Base-by-base conservation (phyloP, 129 eudicot genomes). In the Flaveria trinervia region DNA sequence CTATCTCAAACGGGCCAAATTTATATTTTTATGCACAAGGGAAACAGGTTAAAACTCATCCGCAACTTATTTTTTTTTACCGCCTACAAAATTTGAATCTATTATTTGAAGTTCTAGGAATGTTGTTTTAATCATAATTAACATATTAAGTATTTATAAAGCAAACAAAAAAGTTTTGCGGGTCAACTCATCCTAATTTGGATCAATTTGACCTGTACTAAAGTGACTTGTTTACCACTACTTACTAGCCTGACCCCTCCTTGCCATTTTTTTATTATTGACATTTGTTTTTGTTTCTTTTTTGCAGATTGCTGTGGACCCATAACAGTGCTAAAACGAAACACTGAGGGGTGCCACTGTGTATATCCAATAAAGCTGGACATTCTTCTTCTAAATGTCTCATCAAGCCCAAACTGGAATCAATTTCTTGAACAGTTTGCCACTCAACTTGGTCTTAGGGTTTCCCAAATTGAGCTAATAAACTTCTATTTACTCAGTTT, bases 321-420 rank as follows among this genome's bases (percentile, higher is more conserved):
- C 73, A 88, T 89, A 65, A 89, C 89, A 80, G 97, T 94, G 65
- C 75, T 74, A 70, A 89, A 87, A 85, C 92, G 97, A 75, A 90
- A 71, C 68, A 83, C 79, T 48, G 87, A 70, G 83, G 90, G 79
- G 45, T 94, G 98, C 85, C 87, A 91, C 41, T 94, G 98, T 75
- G 98, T 85, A 16, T 91, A 91, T 82, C 98, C 98, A 26, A 86
- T 94, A 66, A 91, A 87, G 85, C 82, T 94, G 15, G 98, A 94
- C 79, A 83, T 94, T 80, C 89, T 91, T 76, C 96, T 94, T 49
- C 33, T 86, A 79, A 91, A 91, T 55, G 93, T 94, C 57, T 87
- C 98, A 56, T 84, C 96, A 46, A 87, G 70, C 81, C 98, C 98
- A 39, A 86, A 91, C 33, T 89, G 97, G 98, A 84, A 70, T 54